Percentiles rank a stretch among this genome's conserved stretches.
These are phyloP conservation scores for Cercospora sojina DNA, from an alignment of 2,329 filamentous ascomycete species.

Conservation along the genomic window DNA sequence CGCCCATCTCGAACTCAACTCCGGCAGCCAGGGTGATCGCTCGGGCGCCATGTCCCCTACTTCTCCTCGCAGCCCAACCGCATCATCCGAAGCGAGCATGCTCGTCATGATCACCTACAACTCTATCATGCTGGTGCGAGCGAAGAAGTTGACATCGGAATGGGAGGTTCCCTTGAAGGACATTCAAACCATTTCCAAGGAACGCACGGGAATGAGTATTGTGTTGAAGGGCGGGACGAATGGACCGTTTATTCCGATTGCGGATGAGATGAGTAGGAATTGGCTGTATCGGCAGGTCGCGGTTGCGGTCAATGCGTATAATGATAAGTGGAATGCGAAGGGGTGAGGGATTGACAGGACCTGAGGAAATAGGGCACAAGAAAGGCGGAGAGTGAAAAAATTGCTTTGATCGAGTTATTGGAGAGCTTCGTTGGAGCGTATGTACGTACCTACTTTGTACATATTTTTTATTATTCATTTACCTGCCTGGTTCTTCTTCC, in stretches of 20 bases:
- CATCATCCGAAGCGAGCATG: conserved; percentile 52
- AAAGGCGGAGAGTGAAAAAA: neutral
- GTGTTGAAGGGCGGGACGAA: conserved; percentile 86
- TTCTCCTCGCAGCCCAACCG: conserved; percentile 9
- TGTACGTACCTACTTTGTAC: neutral
- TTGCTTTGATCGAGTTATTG: neutral
- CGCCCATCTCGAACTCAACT: conserved; percentile 79
- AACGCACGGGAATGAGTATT: conserved; percentile 88
- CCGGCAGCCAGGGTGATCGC: conserved; percentile 65
- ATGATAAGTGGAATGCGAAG: conserved; percentile 65
- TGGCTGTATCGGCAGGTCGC: conserved; percentile 67
- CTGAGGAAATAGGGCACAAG: neutral
- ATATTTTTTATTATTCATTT: neutral
- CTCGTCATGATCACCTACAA: conserved; percentile 62
- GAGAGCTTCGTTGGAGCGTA: neutral
- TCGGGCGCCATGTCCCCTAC: conserved; percentile 19
- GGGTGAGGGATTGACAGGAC: conserved; percentile 36
- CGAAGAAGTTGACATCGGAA: conserved; percentile 79
- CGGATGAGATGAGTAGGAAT: conserved; percentile 74
- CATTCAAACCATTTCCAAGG: conserved; percentile 94
- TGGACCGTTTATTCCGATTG: conserved; percentile 90
- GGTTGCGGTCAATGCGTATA: conserved; percentile 66
- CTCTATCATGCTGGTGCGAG: conserved; percentile 85
- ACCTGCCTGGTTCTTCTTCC: no score
- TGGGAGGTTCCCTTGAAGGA: conserved; percentile 97